phyloP scores from a whole-genome alignment of 2,329 filamentous ascomycete species.

The Botrytis hyacinthi region DNA sequence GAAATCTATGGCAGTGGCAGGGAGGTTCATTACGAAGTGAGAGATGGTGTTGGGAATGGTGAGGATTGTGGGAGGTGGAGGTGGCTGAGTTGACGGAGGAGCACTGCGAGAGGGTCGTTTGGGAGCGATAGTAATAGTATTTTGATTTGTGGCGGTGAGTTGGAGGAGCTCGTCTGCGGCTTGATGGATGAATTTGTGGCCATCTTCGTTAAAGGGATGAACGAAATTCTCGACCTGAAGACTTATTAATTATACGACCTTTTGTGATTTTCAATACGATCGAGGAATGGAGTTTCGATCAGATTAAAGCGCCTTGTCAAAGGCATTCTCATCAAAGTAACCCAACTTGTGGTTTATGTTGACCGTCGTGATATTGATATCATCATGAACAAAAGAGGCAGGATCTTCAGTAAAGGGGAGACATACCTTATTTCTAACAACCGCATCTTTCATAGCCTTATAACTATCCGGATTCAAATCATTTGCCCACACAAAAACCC shows the following conservation, averaged over 20 bases:
- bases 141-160: conserved; percentile 49
- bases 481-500: conserved; percentile 93
- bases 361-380: conserved; percentile 31
- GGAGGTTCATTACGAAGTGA: conserved; percentile 99
- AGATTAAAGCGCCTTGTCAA: conserved; percentile 28
- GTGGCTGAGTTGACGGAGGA: conserved; percentile 33
- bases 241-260: conserved; percentile 13
- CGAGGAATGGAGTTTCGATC: neutral
- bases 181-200: conserved; percentile 72
- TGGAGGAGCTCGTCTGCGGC: conserved; percentile 61
- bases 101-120: conserved; percentile 37
- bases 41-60: conserved; percentile 71
- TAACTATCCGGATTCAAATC: conserved; percentile 93
- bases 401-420: neutral
- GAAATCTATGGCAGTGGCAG: conserved; percentile 84
- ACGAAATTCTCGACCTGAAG: conserved; percentile 65
- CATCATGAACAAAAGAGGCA: conserved; percentile 20
- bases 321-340: conserved; percentile 25
- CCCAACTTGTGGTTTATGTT: conserved; percentile 27
- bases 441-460: conserved; percentile 66
- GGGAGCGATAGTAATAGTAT: conserved; percentile 51
- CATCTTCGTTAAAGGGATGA: conserved; percentile 77
- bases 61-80: conserved; percentile 43
- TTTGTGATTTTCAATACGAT: neutral
- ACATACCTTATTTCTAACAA: conserved; percentile 74